These are phyloP conservation scores for Psophocarpus tetragonolobus DNA, from an alignment of 306 rosid species.

Conservation along the genomic window DNA sequence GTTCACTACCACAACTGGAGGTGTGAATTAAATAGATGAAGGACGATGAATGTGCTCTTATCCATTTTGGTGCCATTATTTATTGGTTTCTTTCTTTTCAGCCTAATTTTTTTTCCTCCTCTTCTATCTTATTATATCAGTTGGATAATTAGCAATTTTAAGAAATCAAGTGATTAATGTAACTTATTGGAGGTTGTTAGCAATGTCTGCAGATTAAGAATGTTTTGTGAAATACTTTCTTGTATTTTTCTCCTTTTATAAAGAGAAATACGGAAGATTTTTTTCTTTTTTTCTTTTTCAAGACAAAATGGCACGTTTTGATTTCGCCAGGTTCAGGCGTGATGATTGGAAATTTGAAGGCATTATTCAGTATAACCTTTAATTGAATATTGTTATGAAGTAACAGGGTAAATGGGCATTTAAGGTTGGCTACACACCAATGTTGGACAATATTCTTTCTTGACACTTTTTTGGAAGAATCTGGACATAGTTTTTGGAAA, in stretches of 20 bases:
- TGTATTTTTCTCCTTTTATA: slow-evolving; percentile 38
- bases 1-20: slow-evolving; percentile 25
- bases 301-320: background rate
- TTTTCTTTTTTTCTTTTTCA: background rate
- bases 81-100: slow-evolving; percentile 39
- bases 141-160: slow-evolving; percentile 48
- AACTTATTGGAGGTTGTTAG: slow-evolving; percentile 66
- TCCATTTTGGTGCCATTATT: slow-evolving; percentile 56
- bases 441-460: background rate
- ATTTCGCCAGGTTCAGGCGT: background rate
- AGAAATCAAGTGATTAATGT: slow-evolving; percentile 60
- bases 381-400: too few relatives aligned
- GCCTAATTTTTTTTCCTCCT: slow-evolving; percentile 35
- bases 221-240: slow-evolving; percentile 57
- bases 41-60: slow-evolving; percentile 44
- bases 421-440: background rate
- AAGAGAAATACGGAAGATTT: slow-evolving; percentile 34
- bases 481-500: too few relatives aligned
- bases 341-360: background rate
- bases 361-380: background rate
- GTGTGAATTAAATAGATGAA: slow-evolving; percentile 38
- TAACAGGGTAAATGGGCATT: background rate
- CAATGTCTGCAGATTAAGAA: slow-evolving; percentile 56
- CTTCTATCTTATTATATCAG: slow-evolving; percentile 42
- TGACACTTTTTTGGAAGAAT: background rate